Conservation (phyloP, 306 rosid genomes). For the Rosa persica region DNA sequence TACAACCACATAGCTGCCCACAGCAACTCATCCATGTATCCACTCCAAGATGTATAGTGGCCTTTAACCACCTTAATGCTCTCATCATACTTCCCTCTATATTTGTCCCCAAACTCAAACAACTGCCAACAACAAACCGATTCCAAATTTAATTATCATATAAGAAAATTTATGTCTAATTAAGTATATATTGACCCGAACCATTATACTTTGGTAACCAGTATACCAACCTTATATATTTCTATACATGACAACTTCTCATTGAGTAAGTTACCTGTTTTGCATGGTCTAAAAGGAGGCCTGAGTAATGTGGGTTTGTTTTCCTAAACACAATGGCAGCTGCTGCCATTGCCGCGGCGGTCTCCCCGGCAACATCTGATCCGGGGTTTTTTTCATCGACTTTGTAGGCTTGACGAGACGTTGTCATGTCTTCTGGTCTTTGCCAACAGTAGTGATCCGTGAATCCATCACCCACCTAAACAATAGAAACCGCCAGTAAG, state of each 20-base stretch:
- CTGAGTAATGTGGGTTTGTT: slow-evolving; percentile 75
- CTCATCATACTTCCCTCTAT: slow-evolving; percentile 70
- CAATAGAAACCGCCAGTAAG: neutral
- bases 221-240: slow-evolving; percentile 15
- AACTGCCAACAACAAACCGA: slow-evolving; percentile 44
- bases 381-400: slow-evolving; percentile 63
- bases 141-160: neutral
- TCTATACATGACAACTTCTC: neutral
- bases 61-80: slow-evolving; percentile 62
- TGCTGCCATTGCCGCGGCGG: slow-evolving; percentile 70
- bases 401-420: slow-evolving; percentile 69
- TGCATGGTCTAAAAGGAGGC: slow-evolving; percentile 76
- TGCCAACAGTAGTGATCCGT: slow-evolving; percentile 96
- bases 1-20: slow-evolving; percentile 88
- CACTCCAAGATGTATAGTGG: slow-evolving; percentile 72
- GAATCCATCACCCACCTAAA: slow-evolving; percentile 80
- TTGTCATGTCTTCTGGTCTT: slow-evolving; percentile 87
- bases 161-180: neutral
- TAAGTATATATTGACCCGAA: neutral
- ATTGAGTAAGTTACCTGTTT: slow-evolving; percentile 50
- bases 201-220: slow-evolving; percentile 14
- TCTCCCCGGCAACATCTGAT: slow-evolving; percentile 74
- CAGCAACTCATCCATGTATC: slow-evolving; percentile 81
- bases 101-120: slow-evolving; percentile 80
- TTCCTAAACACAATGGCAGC: slow-evolving; percentile 71